Evolutionary conservation across 2,329 filamentous ascomycete genomes (phyloP).

Genomic region (Apiospora koreana): DNA sequence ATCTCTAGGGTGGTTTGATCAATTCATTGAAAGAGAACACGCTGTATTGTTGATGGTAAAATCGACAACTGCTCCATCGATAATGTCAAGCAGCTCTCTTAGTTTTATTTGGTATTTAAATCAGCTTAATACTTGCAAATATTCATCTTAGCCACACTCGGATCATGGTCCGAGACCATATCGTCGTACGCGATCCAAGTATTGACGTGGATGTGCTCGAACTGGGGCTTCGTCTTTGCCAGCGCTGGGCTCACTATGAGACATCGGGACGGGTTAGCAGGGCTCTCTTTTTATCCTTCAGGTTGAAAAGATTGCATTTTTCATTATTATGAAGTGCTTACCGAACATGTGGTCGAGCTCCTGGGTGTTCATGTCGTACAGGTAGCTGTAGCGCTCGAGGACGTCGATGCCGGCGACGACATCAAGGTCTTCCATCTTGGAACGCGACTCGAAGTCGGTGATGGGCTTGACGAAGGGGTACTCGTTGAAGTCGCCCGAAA

Average conservation of each 20-base stretch:
- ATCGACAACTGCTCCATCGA: too few species aligned
- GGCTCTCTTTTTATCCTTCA: background rate
- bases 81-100: too few species aligned
- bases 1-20: too few species aligned
- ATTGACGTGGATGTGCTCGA: conserved; percentile 72
- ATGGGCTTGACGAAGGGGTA: conserved; percentile 65
- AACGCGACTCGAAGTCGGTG: conserved; percentile 51
- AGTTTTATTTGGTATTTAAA: background rate
- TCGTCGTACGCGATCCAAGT: conserved; percentile 62
- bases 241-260: conserved; percentile 54
- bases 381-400: conserved; percentile 69
- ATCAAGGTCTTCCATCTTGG: conserved; percentile 63
- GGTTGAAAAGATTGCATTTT: too few species aligned
- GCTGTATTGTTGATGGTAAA: too few species aligned
- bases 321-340: background rate
- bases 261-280: background rate
- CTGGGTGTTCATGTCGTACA: conserved; percentile 70
- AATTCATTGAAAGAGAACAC: too few species aligned
- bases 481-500: conserved; percentile 73
- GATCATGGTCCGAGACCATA: conserved; percentile 69
- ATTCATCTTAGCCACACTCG: conserved; percentile 63
- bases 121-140: conserved; percentile 41
- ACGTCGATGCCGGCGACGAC: conserved; percentile 53
- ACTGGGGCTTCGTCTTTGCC: conserved; percentile 41
- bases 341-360: conserved; percentile 68